Base-by-base conservation (phyloP, 2,329 filamentous ascomycete genomes). In the Fusarium tanahbumbuense region DNA sequence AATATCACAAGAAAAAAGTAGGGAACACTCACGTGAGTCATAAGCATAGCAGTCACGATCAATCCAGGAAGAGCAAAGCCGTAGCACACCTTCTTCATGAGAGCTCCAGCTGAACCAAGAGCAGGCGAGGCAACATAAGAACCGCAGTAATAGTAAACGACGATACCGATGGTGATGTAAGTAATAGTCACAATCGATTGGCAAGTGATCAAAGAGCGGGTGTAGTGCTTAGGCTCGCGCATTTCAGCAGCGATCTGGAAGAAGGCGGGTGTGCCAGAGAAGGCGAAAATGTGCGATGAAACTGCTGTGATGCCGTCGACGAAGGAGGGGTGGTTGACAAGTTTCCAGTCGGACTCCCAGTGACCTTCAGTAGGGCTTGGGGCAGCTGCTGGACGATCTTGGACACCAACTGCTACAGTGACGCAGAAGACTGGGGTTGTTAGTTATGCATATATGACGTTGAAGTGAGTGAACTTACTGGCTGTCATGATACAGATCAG, bases 81-180 rank as follows among this genome's bases (percentile, higher is more conserved):
- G 52, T 85, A 85, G 52, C 76, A 77, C 12, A 84, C 74, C 62
- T 81, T 84, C 75, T 85, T 84, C 57, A 83, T 76, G 1, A 73
- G 56, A 0, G 49, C 9, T 1, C 83, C 83, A 1, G 82, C 83
- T 22, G 81, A 83, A 2, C 82, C 83, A 2, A 85, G 77, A 3
- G 83, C 81, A 0, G 83, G 83, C 0, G 82, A 83, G 0, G 83
- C 79, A 6, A 85, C 81, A 57, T 80, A 84, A 0, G 80, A 81
- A 0, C 83, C 83, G 63, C 81, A 83, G 65, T 77, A 85, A 53
- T 79, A 81, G 74, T 85, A 85, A 4, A 85, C 79, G 0, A 84
- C 81, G 3, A 77, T 70, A 13, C 75, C 75, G 3, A 82, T 75
- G 2, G 74, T 61, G 22, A 76, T 60, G 28, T 81, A 81, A 3